A percentile compares a stretch with the other conserved stretches of the same genome.
Evolutionary conservation across 2,329 filamentous ascomycete species (phyloP).

Genomic region (Aspergillus sp.): DNA sequence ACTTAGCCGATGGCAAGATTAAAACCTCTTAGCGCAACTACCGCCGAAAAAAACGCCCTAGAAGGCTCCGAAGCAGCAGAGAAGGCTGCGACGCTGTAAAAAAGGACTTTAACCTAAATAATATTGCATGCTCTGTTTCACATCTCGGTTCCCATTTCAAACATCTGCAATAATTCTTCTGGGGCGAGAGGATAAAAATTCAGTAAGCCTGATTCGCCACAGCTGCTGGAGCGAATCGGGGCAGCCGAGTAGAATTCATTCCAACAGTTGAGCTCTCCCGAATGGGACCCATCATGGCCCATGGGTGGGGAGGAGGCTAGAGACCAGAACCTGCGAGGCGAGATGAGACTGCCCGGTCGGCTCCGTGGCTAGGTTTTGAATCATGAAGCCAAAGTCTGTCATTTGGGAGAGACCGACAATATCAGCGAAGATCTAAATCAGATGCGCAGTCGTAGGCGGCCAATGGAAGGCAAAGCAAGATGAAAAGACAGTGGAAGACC

Average conservation of each 20-base stretch:
- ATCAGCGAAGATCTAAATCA: too few relatives aligned
- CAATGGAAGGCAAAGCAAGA: too few relatives aligned
- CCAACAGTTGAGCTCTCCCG: neutral
- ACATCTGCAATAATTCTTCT: neutral
- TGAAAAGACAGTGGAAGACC: neutral
- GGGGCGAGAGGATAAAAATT: neutral
- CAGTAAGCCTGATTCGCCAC: neutral
- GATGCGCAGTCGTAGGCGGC: too few relatives aligned
- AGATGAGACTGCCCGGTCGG: neutral
- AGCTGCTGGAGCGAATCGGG: neutral
- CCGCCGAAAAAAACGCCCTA: slow-evolving; percentile 13
- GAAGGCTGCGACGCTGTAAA: neutral
- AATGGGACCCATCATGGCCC: slow-evolving; percentile 2
- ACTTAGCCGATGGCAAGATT: neutral
- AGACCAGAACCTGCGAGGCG: neutral
- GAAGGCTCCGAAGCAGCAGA: slow-evolving; percentile 5
- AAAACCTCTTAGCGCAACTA: slow-evolving; percentile 15
- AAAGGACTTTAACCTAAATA: too few relatives aligned
- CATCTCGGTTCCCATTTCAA: neutral
- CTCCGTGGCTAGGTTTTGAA: neutral
- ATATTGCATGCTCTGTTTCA: neutral
- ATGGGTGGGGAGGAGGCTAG: slow-evolving; percentile 9
- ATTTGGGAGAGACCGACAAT: too few relatives aligned
- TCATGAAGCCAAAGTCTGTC: neutral
- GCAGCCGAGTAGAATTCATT: neutral